Conservation (phyloP, 2,329 filamentous ascomycete genomes). For the Samsoniella hepiali region DNA sequence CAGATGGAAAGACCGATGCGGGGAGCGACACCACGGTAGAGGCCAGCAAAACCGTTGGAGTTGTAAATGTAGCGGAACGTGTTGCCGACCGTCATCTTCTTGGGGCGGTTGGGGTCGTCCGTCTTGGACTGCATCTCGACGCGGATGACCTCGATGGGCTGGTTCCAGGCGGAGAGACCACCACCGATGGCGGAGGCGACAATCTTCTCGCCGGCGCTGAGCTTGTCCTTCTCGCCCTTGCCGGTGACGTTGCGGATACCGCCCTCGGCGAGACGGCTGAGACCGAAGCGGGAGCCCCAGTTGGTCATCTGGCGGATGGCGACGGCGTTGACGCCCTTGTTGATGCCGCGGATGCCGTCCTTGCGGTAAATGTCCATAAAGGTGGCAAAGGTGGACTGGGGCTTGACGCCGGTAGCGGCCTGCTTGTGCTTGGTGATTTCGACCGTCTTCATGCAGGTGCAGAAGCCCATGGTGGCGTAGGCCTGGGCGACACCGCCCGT, state of each 20-base stretch:
- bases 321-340: conserved; percentile 97
- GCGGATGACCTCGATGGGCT: conserved; percentile 98
- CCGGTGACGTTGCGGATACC: conserved; percentile 75
- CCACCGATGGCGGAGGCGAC: conserved; percentile 81
- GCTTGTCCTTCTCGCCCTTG: conserved; percentile 77
- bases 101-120: conserved; percentile 93
- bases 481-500: conserved; percentile 93
- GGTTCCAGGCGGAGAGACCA: conserved; percentile 96
- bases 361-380: conserved; percentile 96
- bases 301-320: conserved; percentile 99
- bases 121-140: conserved; percentile 99
- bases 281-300: conserved; percentile 95
- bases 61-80: conserved; percentile 83
- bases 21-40: conserved; percentile 93
- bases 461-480: conserved; percentile 99
- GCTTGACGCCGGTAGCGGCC: conserved; percentile 76
- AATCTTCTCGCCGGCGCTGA: conserved; percentile 82
- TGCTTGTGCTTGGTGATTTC: conserved; percentile 99
- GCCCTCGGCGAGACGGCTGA: conserved; percentile 85
- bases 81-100: conserved; percentile 97
- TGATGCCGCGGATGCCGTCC: conserved; percentile 93
- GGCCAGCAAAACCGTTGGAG: conserved; percentile 81
- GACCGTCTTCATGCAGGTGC: conserved; percentile 99
- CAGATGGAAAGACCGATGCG: conserved; percentile 94
- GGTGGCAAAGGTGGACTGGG: conserved; percentile 86